Evolutionary conservation across 2,329 filamentous ascomycete species (phyloP).

Genomic region (Orbilia quercus): DNA sequence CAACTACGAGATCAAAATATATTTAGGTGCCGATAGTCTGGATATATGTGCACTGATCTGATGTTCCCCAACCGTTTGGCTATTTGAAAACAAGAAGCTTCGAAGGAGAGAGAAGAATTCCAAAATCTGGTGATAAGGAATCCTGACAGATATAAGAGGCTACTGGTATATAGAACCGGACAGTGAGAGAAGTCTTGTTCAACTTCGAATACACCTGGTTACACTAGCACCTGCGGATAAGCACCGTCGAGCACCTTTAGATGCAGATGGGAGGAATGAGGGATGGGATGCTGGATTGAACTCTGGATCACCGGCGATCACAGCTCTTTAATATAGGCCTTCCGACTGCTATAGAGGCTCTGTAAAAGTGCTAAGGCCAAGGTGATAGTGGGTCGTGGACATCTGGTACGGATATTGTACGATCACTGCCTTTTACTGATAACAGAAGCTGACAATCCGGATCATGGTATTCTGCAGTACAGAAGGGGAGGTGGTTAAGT

Average conservation of each 20-base stretch:
- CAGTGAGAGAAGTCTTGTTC: conserved; percentile 25
- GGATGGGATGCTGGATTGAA: conserved; percentile 42
- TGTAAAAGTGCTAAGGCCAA: conserved; percentile 16
- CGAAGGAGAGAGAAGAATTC: conserved; percentile 30
- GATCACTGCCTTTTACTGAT: conserved; percentile 54
- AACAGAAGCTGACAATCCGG: conserved; percentile 42
- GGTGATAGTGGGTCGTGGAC: conserved; percentile 28
- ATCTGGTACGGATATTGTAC: conserved; percentile 32
- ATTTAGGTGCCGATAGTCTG: conserved; percentile 1
- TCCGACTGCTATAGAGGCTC: conserved; percentile 22
- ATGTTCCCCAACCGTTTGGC: conserved; percentile 13
- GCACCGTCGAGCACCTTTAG: conserved; percentile 29
- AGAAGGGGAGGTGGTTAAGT: conserved; percentile 34
- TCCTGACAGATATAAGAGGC: conserved; percentile 9
- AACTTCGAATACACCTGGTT: conserved; percentile 40
- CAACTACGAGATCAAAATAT: conserved; percentile 10
- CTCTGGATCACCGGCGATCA: conserved; percentile 40
- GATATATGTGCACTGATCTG: conserved; percentile 22
- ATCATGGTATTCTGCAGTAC: conserved; percentile 22
- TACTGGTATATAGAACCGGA: conserved; percentile 21
- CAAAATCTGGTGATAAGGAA: conserved; percentile 29
- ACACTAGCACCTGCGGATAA: conserved; percentile 40
- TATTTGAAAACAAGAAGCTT: not conserved
- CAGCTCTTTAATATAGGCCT: conserved; percentile 46
- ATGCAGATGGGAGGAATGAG: conserved; percentile 22